These are phyloP conservation scores for Epipyxis sp. DNA, from an alignment of 108 stramenopile genomes.

Conservation along the genomic window DNA sequence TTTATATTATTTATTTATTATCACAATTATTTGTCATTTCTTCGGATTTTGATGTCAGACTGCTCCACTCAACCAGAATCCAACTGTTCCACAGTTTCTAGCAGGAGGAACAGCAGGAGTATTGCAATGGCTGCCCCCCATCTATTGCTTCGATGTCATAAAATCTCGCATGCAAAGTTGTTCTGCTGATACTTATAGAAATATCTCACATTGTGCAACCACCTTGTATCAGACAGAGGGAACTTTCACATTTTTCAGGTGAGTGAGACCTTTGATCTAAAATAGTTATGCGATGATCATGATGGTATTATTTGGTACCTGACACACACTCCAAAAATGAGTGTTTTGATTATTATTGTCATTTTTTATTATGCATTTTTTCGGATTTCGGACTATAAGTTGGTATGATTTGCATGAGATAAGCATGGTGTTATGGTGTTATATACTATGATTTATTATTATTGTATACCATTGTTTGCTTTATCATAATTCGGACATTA, in stretches of 20 bases:
- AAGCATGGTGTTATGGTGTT: no score
- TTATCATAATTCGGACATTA: no score
- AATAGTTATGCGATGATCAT: no score
- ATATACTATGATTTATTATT: no score
- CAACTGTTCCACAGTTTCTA: not conserved
- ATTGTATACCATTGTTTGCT: no score
- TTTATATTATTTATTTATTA: conserved; percentile 35
- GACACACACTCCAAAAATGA: no score
- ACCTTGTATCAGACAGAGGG: conserved; percentile 45
- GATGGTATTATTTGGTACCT: no score
- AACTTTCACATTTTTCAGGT: conserved; percentile 35
- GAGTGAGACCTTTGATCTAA: no score
- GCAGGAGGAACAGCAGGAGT: conserved; percentile 52
- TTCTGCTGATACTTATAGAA: conserved; percentile 36
- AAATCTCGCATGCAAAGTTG: conserved; percentile 57
- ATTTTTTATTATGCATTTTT: no score
- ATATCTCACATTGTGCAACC: conserved; percentile 39
- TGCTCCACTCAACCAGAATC: not conserved
- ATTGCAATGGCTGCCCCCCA: conserved; percentile 52
- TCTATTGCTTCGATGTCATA: conserved; percentile 49
- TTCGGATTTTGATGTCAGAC: not conserved
- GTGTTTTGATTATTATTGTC: no score
- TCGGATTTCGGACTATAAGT: no score
- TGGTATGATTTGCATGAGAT: no score
- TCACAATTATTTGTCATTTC: conserved; percentile 23